Conservation (phyloP, 371 early-diverging fungal species). For the Syncephalis plumigaleata region DNA sequence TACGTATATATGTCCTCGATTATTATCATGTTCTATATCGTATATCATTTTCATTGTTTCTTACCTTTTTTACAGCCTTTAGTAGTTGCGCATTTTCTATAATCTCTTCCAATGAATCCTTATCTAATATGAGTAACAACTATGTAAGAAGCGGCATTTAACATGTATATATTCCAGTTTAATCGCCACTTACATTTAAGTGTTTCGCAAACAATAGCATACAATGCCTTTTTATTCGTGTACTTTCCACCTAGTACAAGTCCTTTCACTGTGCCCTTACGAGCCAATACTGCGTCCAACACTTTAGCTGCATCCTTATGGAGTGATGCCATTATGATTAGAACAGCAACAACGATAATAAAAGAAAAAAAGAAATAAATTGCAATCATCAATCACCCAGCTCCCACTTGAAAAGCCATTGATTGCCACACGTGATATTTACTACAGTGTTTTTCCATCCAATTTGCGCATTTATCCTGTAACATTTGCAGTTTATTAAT, state of each 20-base stretch:
- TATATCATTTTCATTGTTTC: not conserved
- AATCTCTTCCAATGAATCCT: slow-evolving; percentile 26
- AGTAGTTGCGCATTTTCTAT: slow-evolving; percentile 28
- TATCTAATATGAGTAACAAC: no score
- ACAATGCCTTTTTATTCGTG: slow-evolving; percentile 68
- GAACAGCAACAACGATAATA: slow-evolving; percentile 6
- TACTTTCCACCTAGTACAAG: slow-evolving; percentile 56
- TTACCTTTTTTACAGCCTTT: slow-evolving; percentile 30
- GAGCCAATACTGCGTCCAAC: slow-evolving; percentile 40
- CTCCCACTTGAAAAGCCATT: no score
- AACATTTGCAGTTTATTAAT: no score
- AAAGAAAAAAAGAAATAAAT: not conserved
- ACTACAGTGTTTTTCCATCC: no score
- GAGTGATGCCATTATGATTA: slow-evolving; percentile 14
- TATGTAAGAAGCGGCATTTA: no score
- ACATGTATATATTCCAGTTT: not conserved
- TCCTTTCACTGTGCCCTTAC: slow-evolving; percentile 67
- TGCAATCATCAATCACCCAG: no score
- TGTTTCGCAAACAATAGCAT: slow-evolving; percentile 82
- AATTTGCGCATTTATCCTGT: no score
- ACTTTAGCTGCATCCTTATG: slow-evolving; percentile 64
- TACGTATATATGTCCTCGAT: no score
- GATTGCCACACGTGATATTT: no score
- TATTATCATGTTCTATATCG: not conserved
- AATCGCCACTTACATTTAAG: slow-evolving; percentile 50